Evolutionary conservation across 805 yeast genomes (phyloP).

Genomic region (Metschnikowia drakensbergensis): DNA sequence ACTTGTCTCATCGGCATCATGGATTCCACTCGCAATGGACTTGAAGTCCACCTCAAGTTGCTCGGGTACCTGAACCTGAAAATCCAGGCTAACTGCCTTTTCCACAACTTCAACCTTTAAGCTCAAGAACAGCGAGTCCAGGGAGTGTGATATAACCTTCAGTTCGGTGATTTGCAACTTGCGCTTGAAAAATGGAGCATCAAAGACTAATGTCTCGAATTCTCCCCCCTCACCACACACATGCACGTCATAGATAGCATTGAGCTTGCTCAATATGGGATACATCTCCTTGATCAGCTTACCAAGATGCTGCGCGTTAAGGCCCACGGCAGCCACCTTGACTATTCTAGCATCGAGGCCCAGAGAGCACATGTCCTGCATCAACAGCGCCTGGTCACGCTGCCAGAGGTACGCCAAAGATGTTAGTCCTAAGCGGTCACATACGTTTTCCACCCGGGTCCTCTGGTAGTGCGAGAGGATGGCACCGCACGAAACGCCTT

Average conservation of each 20-base stretch:
- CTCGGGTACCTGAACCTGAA: background rate
- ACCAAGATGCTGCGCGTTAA: slow-evolving; percentile 64
- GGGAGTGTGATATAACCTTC: slow-evolving; percentile 47
- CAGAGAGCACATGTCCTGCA: slow-evolving; percentile 75
- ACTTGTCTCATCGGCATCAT: background rate
- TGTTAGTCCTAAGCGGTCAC: slow-evolving; percentile 64
- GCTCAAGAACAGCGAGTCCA: slow-evolving; percentile 67
- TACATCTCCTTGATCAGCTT: slow-evolving; percentile 57
- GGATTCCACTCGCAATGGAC: background rate
- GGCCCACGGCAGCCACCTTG: slow-evolving; percentile 92
- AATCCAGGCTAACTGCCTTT: slow-evolving; percentile 22
- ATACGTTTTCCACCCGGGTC: slow-evolving; percentile 88
- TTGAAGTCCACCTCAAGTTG: slow-evolving; percentile 13
- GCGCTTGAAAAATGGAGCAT: slow-evolving; percentile 75
- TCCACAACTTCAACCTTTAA: slow-evolving; percentile 49
- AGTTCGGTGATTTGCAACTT: slow-evolving; percentile 40
- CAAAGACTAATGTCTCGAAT: slow-evolving; percentile 88
- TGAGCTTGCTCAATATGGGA: slow-evolving; percentile 55
- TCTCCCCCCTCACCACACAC: slow-evolving; percentile 99
- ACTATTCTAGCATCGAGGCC: slow-evolving; percentile 75
- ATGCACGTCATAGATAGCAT: slow-evolving; percentile 72
- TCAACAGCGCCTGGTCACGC: slow-evolving; percentile 70
- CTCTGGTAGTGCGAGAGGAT: slow-evolving; percentile 94
- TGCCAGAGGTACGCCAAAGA: slow-evolving; percentile 87
- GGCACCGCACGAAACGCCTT: slow-evolving; percentile 94